Conservation (phyloP, 331 rosid genomes). For the Acacia concinna region DNA sequence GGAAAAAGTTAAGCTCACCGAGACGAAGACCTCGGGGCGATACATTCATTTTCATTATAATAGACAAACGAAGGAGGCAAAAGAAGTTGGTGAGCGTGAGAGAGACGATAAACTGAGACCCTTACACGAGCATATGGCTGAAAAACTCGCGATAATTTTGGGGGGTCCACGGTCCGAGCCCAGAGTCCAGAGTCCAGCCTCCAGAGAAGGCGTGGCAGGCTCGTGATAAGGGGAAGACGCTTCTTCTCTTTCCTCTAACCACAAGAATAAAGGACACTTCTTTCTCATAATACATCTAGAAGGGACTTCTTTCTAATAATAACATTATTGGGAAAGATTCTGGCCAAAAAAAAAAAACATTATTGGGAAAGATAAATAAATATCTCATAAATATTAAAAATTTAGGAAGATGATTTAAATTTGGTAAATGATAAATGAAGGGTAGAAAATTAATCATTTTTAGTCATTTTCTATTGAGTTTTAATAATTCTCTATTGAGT, state of each 20-base stretch:
- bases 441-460: no score
- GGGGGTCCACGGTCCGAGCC: no score
- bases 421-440: no score
- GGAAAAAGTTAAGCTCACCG: slow-evolving; percentile 34
- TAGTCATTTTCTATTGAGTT: no score
- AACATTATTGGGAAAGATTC: no score
- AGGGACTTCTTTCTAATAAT: no score
- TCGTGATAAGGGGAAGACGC: neutral
- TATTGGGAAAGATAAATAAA: no score
- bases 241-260: neutral
- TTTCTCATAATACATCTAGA: neutral
- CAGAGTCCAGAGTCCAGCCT: neutral
- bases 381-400: no score
- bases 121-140: neutral
- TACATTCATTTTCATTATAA: neutral
- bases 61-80: neutral
- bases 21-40: slow-evolving; percentile 29
- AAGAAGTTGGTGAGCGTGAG: slow-evolving; percentile 27
- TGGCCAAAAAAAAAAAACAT: no score
- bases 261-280: neutral
- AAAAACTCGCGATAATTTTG: slow-evolving; percentile 33
- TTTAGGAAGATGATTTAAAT: no score
- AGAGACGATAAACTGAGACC: neutral
- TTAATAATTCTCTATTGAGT: no score
- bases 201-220: neutral